These are phyloP conservation scores for Chlorella sorokiniana DNA, from an alignment of 139 green algal species.

Conservation along the genomic window DNA sequence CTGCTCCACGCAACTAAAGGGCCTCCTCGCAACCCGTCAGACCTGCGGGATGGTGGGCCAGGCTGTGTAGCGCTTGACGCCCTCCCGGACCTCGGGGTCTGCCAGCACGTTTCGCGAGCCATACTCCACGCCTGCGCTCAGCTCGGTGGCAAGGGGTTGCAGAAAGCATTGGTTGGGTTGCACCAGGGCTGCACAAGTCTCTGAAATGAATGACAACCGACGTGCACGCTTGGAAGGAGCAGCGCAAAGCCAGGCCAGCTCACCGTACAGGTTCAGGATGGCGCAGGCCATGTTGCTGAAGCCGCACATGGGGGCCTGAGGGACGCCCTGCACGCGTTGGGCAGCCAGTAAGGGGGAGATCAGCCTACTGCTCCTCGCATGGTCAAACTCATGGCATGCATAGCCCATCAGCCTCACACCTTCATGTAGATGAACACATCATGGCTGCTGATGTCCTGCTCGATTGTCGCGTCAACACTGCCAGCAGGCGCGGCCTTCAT, in stretches of 20 bases:
- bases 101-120: constrained; percentile 87
- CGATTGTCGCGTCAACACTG: constrained; percentile 58
- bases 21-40: neutral
- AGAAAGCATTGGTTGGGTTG: no score
- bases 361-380: no score
- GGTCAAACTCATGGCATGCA: neutral
- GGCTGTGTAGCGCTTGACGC: constrained; percentile 90
- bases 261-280: constrained; percentile 90
- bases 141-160: no score
- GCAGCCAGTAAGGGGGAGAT: neutral
- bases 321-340: constrained; percentile 61
- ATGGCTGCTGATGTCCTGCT: constrained; percentile 75
- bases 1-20: neutral
- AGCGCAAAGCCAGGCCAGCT: no score
- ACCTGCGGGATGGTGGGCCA: constrained; percentile 97
- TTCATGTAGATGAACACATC: constrained; percentile 98
- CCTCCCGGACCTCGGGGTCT: constrained; percentile 84
- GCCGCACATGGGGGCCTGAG: constrained; percentile 83
- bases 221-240: no score
- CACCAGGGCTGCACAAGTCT: no score
- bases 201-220: no score
- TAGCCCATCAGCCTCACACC: constrained; percentile 34
- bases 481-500: constrained; percentile 50
- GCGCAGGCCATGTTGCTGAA: constrained; percentile 91
- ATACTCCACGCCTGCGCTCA: constrained; percentile 74